These are phyloP conservation scores for Metschnikowia matae DNA, from an alignment of 805 yeast species.

Conservation along the genomic window DNA sequence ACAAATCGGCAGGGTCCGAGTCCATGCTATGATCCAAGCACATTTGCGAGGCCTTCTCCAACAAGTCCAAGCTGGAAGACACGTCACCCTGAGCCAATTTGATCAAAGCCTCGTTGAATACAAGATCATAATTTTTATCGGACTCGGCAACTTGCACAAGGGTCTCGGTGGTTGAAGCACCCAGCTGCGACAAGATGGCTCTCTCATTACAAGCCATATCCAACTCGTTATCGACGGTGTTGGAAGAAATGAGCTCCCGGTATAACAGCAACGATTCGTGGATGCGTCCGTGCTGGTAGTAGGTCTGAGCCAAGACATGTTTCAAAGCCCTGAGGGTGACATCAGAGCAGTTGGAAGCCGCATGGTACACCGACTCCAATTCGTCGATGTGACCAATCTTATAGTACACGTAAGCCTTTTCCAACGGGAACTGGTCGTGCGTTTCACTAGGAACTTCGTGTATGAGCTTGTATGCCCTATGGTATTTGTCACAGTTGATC, in stretches of 20 bases:
- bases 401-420: conserved; percentile 57
- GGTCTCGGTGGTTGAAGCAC: conserved; percentile 8
- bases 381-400: conserved; percentile 44
- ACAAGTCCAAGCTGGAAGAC: conserved; percentile 36
- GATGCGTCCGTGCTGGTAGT: conserved; percentile 45
- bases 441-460: conserved; percentile 36
- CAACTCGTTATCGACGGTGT: conserved; percentile 39
- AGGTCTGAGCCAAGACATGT: conserved; percentile 53
- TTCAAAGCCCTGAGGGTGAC: conserved; percentile 33
- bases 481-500: conserved; percentile 56
- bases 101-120: conserved; percentile 57
- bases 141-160: conserved; percentile 11
- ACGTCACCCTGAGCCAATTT: conserved; percentile 40
- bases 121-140: conserved; percentile 48
- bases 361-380: conserved; percentile 17
- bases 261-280: conserved; percentile 45
- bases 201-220: conserved; percentile 64
- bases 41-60: conserved; percentile 43
- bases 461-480: conserved; percentile 44
- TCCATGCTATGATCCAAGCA: conserved; percentile 39
- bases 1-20: conserved; percentile 38
- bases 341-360: conserved; percentile 7
- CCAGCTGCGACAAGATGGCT: conserved; percentile 57
- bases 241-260: conserved; percentile 31
- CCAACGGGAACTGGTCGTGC: conserved; percentile 39